Conservation (phyloP, 169 alveolate genomes). For the Eimeria praecox region DNA sequence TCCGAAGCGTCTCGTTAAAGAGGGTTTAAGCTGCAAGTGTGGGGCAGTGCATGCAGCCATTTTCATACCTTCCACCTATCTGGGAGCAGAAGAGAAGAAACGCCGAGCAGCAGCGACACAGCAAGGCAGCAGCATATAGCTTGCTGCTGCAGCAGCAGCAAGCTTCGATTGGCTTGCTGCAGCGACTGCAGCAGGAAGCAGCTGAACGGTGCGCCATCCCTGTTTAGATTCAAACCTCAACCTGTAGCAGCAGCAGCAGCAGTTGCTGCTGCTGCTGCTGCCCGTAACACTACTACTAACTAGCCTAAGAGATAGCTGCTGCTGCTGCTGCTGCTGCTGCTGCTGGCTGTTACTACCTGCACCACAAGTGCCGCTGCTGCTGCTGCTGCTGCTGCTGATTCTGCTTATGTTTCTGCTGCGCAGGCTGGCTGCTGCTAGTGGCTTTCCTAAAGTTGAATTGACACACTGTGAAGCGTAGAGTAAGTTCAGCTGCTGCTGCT, state of each 20-base stretch:
- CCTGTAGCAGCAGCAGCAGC: neutral
- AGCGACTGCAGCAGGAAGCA: conserved; percentile 61
- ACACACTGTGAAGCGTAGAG: conserved; percentile 39
- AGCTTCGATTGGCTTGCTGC: conserved; percentile 19
- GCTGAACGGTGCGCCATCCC: neutral
- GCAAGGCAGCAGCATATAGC: conserved; percentile 64
- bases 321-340: conserved; percentile 31
- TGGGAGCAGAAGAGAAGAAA: conserved; percentile 16
- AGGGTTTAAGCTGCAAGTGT: neutral
- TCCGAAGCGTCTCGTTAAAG: neutral
- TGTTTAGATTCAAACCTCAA: neutral
- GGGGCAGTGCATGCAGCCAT: neutral
- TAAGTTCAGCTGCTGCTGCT: conserved; percentile 38
- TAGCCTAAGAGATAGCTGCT: neutral
- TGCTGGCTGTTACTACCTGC: neutral
- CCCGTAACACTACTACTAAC: neutral
- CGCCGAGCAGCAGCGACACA: conserved; percentile 60
- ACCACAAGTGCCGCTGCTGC: neutral
- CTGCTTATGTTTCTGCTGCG: neutral
- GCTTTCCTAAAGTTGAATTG: neutral
- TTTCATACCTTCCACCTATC: neutral
- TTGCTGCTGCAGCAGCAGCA: conserved; percentile 73
- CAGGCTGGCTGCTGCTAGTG: conserved; percentile 60
- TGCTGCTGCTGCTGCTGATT: neutral
- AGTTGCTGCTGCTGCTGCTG: conserved; percentile 3